Evolutionary conservation across 495 filamentous ascomycete genomes (phyloP).

Genomic region (Aspergillus cristatus): DNA sequence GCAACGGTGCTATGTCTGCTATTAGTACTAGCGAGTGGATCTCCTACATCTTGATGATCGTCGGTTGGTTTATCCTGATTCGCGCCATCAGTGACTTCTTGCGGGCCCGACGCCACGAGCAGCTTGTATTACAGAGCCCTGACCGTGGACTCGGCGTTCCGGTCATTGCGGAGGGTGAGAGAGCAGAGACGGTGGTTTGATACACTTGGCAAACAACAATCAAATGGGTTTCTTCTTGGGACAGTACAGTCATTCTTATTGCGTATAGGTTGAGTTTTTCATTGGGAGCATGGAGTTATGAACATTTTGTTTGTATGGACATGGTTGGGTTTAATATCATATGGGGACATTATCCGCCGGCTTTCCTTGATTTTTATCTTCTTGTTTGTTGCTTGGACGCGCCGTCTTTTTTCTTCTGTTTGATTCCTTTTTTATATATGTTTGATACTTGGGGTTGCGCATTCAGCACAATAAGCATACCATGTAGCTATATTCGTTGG

Average conservation of each 20-base stretch:
- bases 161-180: conserved; percentile 82
- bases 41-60: conserved; percentile 92
- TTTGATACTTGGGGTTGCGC: conserved; percentile 3
- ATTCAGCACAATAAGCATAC: not conserved
- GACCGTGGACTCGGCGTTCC: conserved; percentile 80
- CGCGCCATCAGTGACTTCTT: conserved; percentile 82
- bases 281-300: conserved; percentile 16
- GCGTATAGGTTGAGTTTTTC: conserved; percentile 5
- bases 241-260: not conserved
- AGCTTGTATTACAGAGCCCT: conserved; percentile 86
- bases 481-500: conserved; percentile 8
- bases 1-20: conserved; percentile 29
- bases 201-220: conserved; percentile 1
- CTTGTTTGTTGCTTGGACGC: conserved; percentile 4
- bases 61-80: conserved; percentile 96
- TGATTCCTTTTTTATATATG: conserved; percentile 7
- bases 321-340: not conserved
- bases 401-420: conserved; percentile 2
- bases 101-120: conserved; percentile 78
- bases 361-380: conserved; percentile 8
- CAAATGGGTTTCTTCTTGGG: not conserved
- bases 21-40: conserved; percentile 73
- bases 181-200: conserved; percentile 73
- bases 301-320: conserved; percentile 6
- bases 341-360: not conserved